Conservation (phyloP, 495 filamentous ascomycete species). For the Penicillium roqueforti region DNA sequence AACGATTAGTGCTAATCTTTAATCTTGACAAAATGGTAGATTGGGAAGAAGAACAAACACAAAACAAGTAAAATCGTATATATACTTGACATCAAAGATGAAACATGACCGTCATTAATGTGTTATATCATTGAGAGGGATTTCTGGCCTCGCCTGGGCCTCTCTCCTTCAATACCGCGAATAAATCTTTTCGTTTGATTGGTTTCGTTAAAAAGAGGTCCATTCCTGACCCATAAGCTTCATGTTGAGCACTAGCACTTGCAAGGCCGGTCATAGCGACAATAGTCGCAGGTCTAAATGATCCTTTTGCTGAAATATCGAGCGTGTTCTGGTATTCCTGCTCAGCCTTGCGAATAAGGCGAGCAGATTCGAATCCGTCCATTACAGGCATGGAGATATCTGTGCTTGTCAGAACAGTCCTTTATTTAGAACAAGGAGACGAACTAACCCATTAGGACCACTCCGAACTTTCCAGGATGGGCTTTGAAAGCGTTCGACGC, state of each 20-base stretch:
- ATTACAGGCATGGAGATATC: conserved; percentile 88
- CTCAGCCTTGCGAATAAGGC: conserved; percentile 61
- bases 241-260: conserved; percentile 24
- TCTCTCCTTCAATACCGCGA: too few species aligned
- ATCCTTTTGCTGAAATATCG: not conserved
- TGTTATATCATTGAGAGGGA: too few species aligned
- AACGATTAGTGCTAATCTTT: too few species aligned
- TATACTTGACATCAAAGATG: too few species aligned
- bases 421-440: not conserved
- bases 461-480: conserved; percentile 27
- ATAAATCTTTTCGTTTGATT: too few species aligned
- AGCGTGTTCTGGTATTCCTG: conserved; percentile 33
- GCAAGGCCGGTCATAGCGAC: conserved; percentile 36
- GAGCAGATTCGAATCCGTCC: conserved; percentile 75
- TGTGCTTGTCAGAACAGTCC: conserved; percentile 24
- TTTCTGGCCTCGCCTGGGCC: too few species aligned
- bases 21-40: too few species aligned
- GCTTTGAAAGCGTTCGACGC: conserved; percentile 46
- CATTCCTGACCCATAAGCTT: conserved; percentile 34
- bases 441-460: conserved; percentile 49
- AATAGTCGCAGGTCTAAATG: conserved; percentile 18
- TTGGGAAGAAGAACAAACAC: too few species aligned
- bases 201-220: conserved; percentile 40
- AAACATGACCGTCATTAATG: too few species aligned
- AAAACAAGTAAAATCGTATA: too few species aligned